Evolutionary conservation across 768 basidiomycete species (phyloP).

Genomic region (Tylopilus felleus): DNA sequence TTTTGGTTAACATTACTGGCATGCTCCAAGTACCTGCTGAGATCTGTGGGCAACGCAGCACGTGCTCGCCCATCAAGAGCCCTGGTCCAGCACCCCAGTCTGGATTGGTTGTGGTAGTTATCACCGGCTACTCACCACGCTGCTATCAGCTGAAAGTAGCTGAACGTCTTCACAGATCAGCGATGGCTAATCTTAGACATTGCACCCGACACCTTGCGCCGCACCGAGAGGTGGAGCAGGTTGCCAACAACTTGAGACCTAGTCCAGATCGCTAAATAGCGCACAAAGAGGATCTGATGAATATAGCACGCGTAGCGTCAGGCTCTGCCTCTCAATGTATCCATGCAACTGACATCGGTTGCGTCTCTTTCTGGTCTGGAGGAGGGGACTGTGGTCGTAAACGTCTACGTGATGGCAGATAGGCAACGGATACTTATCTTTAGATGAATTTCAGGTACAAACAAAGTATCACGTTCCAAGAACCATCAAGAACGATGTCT

Average conservation of each 20-base stretch:
- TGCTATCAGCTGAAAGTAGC: not conserved
- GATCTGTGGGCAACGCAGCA: not conserved
- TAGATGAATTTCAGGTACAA: too few species aligned
- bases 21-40: not conserved
- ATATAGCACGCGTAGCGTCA: not conserved
- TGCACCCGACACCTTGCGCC: not conserved
- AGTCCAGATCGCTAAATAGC: not conserved
- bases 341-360: not conserved
- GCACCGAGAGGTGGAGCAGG: not conserved
- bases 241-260: not conserved
- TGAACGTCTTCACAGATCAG: not conserved
- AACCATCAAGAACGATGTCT: too few species aligned
- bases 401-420: not conserved
- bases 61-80: not conserved
- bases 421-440: not conserved
- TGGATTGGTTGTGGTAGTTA: not conserved
- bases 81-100: not conserved
- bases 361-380: not conserved
- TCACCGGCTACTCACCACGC: not conserved
- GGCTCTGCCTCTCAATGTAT: not conserved
- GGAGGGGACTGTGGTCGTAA: not conserved
- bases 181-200: not conserved
- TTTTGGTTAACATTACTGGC: not conserved
- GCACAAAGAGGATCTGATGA: not conserved
- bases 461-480: too few species aligned